phyloP scores from a whole-genome alignment of 176 grass and related monocot genomes.

The Bromus sterilis region DNA sequence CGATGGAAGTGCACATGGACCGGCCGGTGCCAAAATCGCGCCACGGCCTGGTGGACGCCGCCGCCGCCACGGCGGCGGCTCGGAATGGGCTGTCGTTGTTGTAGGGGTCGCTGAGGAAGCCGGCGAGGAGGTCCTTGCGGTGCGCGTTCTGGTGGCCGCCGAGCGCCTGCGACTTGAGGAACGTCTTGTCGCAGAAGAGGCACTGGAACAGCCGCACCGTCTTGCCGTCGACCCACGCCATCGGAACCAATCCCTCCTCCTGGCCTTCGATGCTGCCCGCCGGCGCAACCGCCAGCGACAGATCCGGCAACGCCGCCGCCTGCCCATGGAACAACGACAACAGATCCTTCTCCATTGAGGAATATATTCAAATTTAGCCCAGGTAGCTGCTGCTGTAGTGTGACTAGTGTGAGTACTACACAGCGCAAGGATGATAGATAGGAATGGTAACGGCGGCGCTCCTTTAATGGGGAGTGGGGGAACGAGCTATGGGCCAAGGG shows the following conservation, averaged over 20 bases:
- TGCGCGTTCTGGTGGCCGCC: conserved; percentile 70
- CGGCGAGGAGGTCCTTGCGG: conserved; percentile 51
- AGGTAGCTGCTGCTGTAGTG: not conserved
- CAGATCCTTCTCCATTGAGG: not conserved
- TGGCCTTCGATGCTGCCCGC: not conserved
- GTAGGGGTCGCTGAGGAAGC: not conserved
- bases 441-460: not conserved
- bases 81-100: not conserved
- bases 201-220: conserved; percentile 52
- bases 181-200: conserved; percentile 76
- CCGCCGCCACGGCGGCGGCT: not conserved
- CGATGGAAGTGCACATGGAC: not conserved
- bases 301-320: not conserved
- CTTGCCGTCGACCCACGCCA: not conserved
- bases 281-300: not conserved
- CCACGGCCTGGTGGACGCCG: not conserved
- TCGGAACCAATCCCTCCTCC: not conserved
- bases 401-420: not conserved
- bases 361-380: not conserved
- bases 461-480: not conserved
- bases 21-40: not conserved
- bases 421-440: not conserved
- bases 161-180: conserved; percentile 68
- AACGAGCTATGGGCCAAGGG: not conserved
- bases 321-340: not conserved